Conservation (phyloP, 345 rosid species). For the Euphorbia tirucalli region DNA sequence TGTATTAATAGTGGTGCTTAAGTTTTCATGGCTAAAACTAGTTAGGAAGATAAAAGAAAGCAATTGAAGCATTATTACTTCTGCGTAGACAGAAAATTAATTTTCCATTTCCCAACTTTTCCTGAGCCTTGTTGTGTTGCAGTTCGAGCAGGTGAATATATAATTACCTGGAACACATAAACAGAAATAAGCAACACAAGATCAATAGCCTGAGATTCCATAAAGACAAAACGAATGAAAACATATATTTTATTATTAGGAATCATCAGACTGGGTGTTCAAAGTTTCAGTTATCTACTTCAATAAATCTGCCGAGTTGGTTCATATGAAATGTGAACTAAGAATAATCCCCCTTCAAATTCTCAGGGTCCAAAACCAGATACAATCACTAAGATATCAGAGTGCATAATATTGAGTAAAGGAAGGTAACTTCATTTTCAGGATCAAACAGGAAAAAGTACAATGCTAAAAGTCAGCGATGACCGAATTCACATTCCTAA, state of each 20-base stretch:
- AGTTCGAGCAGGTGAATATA: constrained; percentile 27
- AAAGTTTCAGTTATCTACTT: not conserved
- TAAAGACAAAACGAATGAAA: not conserved
- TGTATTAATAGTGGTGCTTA: not conserved
- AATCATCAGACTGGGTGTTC: not conserved
- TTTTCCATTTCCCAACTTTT: constrained; percentile 26
- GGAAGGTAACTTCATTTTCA: not conserved
- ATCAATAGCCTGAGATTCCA: not conserved
- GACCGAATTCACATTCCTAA: not conserved
- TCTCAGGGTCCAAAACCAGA: not conserved
- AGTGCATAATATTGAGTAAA: not conserved
- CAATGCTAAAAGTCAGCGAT: not conserved
- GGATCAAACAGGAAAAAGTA: not conserved
- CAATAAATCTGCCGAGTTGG: not conserved
- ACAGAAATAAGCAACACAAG: not conserved
- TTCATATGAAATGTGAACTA: not conserved
- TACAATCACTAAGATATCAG: not conserved
- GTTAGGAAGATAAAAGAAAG: not conserved
- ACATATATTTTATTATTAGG: not conserved
- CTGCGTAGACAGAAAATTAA: constrained; percentile 23
- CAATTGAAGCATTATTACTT: constrained; percentile 16
- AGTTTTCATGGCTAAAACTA: not conserved
- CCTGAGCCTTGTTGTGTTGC: constrained; percentile 31
- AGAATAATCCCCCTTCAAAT: not conserved
- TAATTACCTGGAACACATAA: constrained; percentile 18